Evolutionary conservation across 2,329 filamentous ascomycete species (phyloP), one percentile per base, ranked within the genome.

Genomic region (Domatiomyces catenatus): DNA sequence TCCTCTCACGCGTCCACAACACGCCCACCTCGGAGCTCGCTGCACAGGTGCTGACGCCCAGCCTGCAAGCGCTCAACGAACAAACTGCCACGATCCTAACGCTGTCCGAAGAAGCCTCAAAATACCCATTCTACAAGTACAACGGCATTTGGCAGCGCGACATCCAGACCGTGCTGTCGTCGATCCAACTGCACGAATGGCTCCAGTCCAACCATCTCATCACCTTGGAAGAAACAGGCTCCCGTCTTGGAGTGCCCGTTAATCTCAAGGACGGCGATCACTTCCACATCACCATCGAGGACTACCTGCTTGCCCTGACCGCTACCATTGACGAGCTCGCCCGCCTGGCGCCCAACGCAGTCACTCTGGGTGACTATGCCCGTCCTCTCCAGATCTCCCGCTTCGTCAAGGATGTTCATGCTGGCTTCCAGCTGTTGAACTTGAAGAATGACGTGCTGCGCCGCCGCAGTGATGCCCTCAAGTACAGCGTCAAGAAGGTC

Each of bases 101-200:
- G 58, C 77, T 98, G 44, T 77, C 79, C 54, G 69, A 75, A 50
- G 77, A 86, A 50, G 87, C 89, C 1, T 89, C 87, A 22, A 76
- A 85, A 64, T 83, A 93, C 62, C 90, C 92, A 0, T 98, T 96
- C 74, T 98, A 96, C 80, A 95, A 94, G 76, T 95, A 93, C 72
- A 95, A 95, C 68, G 72, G 75, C 51, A 79, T 87, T 65, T 98
- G 92, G 92, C 77, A 80, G 24, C 79, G 86, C 52, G 80, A 85
- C 61, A 71, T 95, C 50, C 90, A 96, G 67, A 86, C 86, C 65
- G 78, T 86, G 82, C 76, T 96, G 12, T 87, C 88, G 49, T 87
- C 86, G 26, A 75, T 88, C 59, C 70, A 67, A 59, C 61, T 77
- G 75, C 59, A 69, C 70, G 60, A 72, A 68, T 62, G 73, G 69